These are phyloP conservation scores for Ensete glaucum DNA, from an alignment of 176 grass and related monocot species.

Conservation along the genomic window DNA sequence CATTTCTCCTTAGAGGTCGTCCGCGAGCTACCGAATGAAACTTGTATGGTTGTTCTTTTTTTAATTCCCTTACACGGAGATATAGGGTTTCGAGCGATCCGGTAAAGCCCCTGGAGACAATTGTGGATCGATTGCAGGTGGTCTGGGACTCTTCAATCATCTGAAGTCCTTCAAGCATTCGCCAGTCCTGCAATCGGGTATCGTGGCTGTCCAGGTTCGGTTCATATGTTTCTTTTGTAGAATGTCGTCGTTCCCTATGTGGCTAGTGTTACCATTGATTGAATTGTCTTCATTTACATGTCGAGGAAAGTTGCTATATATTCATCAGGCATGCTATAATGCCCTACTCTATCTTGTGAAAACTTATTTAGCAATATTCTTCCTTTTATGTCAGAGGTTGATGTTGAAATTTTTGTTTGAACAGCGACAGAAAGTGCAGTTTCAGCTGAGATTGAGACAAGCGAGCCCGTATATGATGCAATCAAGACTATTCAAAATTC, in stretches of 20 bases:
- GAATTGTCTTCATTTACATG: background rate
- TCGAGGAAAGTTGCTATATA: background rate
- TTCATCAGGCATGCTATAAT: no score
- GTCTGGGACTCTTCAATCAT: slow-evolving; percentile 67
- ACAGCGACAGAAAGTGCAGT: slow-evolving; percentile 90
- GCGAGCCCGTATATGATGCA: slow-evolving; percentile 76
- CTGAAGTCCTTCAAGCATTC: slow-evolving; percentile 86
- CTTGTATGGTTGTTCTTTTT: slow-evolving; percentile 29
- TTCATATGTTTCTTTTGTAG: background rate
- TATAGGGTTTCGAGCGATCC: slow-evolving; percentile 17
- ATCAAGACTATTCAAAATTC: slow-evolving; percentile 71
- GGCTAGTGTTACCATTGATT: background rate
- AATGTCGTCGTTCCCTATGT: background rate
- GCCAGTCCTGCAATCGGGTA: slow-evolving; percentile 49
- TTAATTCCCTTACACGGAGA: background rate
- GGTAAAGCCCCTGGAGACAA: slow-evolving; percentile 61
- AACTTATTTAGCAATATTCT: no score
- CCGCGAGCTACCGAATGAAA: slow-evolving; percentile 44
- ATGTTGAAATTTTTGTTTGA: background rate
- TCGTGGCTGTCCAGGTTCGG: slow-evolving; percentile 63
- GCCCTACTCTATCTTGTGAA: no score
- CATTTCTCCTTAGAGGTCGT: slow-evolving; percentile 71
- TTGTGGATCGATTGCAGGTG: slow-evolving; percentile 60
- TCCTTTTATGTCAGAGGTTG: background rate
- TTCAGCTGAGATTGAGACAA: slow-evolving; percentile 73